Percentiles rank a stretch among this genome's conserved stretches.
Conservation (phyloP, 1,284 basidiomycete genomes). For the Malassezia nana region DNA sequence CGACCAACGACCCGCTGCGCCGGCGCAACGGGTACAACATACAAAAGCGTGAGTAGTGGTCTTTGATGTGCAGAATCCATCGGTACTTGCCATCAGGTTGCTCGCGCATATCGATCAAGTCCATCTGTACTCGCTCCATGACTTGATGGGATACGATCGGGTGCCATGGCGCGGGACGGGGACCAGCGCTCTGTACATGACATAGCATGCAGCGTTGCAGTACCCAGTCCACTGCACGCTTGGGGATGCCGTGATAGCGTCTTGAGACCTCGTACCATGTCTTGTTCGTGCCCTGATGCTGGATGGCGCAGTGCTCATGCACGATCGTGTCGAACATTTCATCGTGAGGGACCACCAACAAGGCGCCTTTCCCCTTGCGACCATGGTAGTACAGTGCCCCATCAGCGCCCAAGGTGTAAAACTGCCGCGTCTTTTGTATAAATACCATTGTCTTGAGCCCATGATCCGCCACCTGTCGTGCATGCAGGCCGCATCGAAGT, state of each 20-base stretch:
- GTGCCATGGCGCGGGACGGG: background rate
- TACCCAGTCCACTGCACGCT: slow-evolving; percentile 5
- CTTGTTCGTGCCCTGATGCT: slow-evolving; percentile 9
- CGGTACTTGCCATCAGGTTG: slow-evolving; percentile 2
- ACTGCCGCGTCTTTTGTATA: slow-evolving; percentile 4
- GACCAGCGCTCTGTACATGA: background rate
- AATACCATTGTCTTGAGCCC: background rate
- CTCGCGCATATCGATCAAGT: slow-evolving; percentile 8
- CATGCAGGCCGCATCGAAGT: background rate
- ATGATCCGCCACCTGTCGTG: background rate
- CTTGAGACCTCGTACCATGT: slow-evolving; percentile 5
- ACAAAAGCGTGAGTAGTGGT: slow-evolving; percentile 9
- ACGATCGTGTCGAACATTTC: slow-evolving; percentile 4
- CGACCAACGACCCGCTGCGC: background rate
- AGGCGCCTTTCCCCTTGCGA: background rate
- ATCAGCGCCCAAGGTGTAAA: background rate
- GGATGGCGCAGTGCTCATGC: slow-evolving; percentile 4
- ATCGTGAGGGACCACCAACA: slow-evolving; percentile 1
- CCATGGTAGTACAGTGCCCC: slow-evolving; percentile 7
- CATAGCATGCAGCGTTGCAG: slow-evolving; percentile 2
- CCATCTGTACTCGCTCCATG: slow-evolving; percentile 13
- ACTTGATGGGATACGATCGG: background rate
- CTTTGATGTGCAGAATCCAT: slow-evolving; percentile 11
- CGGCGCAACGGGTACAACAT: slow-evolving; percentile 6
- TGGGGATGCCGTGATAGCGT: slow-evolving; percentile 7